Evolutionary conservation across 495 filamentous ascomycete genomes (phyloP).

Genomic region (Aspergillus incahuasiensis): DNA sequence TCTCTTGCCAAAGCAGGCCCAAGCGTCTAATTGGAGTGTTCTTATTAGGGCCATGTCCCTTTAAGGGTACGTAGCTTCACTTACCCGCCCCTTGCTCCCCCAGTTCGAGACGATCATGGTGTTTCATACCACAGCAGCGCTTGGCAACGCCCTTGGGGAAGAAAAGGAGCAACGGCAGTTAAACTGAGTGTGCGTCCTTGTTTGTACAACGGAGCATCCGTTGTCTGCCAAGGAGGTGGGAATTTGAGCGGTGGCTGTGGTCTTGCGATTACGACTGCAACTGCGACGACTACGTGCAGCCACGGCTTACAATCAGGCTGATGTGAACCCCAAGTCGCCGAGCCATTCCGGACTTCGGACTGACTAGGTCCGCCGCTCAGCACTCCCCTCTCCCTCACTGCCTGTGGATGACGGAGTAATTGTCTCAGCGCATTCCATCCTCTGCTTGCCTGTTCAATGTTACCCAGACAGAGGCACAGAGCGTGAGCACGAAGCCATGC

Average conservation of each 20-base stretch:
- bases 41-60: not conserved
- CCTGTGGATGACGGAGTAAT: not conserved
- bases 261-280: not conserved
- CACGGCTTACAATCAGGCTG: not conserved
- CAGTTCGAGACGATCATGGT: slow-evolving; percentile 6
- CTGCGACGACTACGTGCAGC: not conserved
- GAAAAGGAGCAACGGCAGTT: slow-evolving; percentile 1
- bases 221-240: slow-evolving; percentile 2
- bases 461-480: slow-evolving; percentile 4
- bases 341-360: not conserved
- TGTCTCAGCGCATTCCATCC: not conserved
- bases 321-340: not conserved
- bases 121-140: slow-evolving; percentile 23
- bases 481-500: not conserved
- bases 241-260: slow-evolving; percentile 7
- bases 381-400: not conserved
- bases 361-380: slow-evolving; percentile 4
- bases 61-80: not conserved
- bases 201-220: slow-evolving; percentile 8
- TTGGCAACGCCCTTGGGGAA: slow-evolving; percentile 21
- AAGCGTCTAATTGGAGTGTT: not conserved
- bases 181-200: not conserved
- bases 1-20: not conserved
- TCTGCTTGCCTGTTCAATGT: slow-evolving; percentile 11
- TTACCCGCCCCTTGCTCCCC: slow-evolving; percentile 16